A percentile compares a stretch with the other conserved stretches of the same genome.
These are phyloP conservation scores for Remersonia thermophila DNA, from an alignment of 2,329 filamentous ascomycete genomes.

Conservation along the genomic window DNA sequence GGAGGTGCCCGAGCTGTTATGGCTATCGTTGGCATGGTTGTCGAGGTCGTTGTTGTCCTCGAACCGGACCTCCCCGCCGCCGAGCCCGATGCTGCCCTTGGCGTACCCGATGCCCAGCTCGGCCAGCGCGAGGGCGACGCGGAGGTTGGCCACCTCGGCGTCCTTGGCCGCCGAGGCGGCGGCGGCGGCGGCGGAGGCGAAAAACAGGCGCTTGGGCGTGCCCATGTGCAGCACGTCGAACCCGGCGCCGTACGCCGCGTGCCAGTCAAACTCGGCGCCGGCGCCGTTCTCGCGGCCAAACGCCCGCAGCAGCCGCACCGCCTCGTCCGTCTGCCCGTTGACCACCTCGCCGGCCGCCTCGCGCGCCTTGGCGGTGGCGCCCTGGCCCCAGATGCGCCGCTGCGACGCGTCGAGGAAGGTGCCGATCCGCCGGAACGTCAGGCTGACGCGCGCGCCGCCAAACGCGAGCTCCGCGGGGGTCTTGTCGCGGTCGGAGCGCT, in stretches of 20 bases:
- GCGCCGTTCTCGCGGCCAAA: conserved; percentile 80
- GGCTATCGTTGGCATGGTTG: too few relatives aligned
- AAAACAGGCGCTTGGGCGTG: conserved; percentile 37
- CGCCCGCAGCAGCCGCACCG: conserved; percentile 57
- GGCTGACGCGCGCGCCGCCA: conserved; percentile 67
- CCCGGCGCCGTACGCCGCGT: conserved; percentile 59
- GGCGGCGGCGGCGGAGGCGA: conserved; percentile 6
- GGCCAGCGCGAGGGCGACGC: conserved; percentile 38
- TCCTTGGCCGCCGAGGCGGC: conserved; percentile 23
- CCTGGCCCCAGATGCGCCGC: conserved; percentile 78
- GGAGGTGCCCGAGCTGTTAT: too few relatives aligned
- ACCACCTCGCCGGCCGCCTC: conserved; percentile 49
- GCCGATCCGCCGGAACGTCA: conserved; percentile 82
- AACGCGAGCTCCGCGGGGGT: conserved; percentile 57
- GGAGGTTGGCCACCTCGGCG: conserved; percentile 31
- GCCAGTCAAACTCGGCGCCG: conserved; percentile 59
- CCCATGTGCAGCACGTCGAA: conserved; percentile 71
- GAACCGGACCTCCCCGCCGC: conserved; percentile 33
- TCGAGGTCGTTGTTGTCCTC: conserved; percentile 37
- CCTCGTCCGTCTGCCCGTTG: conserved; percentile 55
- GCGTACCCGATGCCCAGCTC: conserved; percentile 36
- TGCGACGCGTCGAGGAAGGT: conserved; percentile 64
- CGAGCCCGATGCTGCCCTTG: conserved; percentile 27
- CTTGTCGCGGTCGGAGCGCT: conserved; percentile 57
- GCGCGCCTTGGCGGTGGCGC: conserved; percentile 57